phyloP scores from a whole-genome alignment of 768 basidiomycete species.

The Mycena rosella region DNA sequence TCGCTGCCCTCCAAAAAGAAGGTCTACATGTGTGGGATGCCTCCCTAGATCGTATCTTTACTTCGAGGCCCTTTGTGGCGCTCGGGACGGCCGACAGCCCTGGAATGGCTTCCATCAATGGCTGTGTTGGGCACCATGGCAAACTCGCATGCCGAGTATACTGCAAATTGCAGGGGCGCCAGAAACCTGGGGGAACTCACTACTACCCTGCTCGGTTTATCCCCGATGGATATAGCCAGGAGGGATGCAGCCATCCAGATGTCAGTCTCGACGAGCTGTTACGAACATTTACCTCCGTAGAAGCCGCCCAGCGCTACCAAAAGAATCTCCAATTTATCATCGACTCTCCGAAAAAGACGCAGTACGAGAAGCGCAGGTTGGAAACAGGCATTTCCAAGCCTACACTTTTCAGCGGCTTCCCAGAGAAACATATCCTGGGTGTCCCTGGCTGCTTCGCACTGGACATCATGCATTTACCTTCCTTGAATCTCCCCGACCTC shows the following conservation, averaged over 20 bases:
- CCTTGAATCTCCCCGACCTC: slow-evolving; percentile 3
- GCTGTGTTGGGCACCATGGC: slow-evolving; percentile 39
- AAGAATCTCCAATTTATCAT: neutral
- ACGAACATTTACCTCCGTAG: neutral
- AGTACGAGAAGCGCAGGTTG: slow-evolving; percentile 43
- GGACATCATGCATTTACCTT: slow-evolving; percentile 11
- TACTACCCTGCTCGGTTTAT: neutral
- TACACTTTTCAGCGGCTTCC: slow-evolving; percentile 53
- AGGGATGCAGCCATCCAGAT: neutral
- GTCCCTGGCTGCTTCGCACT: neutral
- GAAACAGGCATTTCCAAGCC: slow-evolving; percentile 53
- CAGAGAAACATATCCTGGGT: neutral
- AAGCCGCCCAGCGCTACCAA: neutral
- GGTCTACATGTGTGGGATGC: neutral
- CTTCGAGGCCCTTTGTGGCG: slow-evolving; percentile 23
- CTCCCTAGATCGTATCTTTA: neutral
- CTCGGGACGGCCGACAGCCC: slow-evolving; percentile 42
- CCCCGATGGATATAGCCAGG: neutral
- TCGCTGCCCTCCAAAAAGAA: slow-evolving; percentile 33
- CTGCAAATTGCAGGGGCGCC: slow-evolving; percentile 2
- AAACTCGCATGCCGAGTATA: slow-evolving; percentile 3
- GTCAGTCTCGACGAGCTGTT: neutral
- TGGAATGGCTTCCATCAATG: slow-evolving; percentile 44
- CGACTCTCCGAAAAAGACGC: slow-evolving; percentile 1
- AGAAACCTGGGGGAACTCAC: neutral